A percentile compares a stretch with the other conserved stretches of the same genome.
Conservation (phyloP, 140 eudicot genomes). For the Ambrosia hybrid region DNA sequence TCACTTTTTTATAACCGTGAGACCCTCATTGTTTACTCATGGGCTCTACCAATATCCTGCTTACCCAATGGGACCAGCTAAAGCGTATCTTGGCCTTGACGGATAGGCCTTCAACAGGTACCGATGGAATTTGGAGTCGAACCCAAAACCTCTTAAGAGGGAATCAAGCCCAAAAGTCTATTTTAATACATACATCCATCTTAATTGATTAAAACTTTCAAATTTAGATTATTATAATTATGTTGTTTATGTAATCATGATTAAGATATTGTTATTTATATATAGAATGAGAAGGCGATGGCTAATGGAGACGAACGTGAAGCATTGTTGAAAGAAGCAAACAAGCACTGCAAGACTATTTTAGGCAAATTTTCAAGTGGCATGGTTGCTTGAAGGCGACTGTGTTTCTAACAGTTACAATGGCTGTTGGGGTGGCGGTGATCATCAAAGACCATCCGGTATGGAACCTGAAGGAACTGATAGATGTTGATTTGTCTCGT, state of each 20-base stretch:
- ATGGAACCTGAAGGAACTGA: constrained; percentile 29
- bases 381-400: constrained; percentile 37
- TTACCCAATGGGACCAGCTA: no score
- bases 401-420: constrained; percentile 18
- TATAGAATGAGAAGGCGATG: constrained; percentile 47
- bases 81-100: no score
- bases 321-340: constrained; percentile 44
- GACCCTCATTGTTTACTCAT: no score
- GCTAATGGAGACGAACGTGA: constrained; percentile 26
- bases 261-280: background rate
- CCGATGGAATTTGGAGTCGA: no score
- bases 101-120: no score
- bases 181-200: background rate
- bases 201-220: background rate
- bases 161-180: background rate
- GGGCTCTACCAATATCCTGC: no score
- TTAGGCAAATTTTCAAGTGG: constrained; percentile 41
- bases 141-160: no score
- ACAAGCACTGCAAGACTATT: constrained; percentile 48
- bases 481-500: constrained; percentile 28
- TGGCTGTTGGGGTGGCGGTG: constrained; percentile 32
- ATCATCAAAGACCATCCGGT: constrained; percentile 24
- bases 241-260: background rate
- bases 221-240: background rate
- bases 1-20: no score